phyloP scores from a whole-genome alignment of 2,329 filamentous ascomycete genomes.

The Plenodomus biglobosus region DNA sequence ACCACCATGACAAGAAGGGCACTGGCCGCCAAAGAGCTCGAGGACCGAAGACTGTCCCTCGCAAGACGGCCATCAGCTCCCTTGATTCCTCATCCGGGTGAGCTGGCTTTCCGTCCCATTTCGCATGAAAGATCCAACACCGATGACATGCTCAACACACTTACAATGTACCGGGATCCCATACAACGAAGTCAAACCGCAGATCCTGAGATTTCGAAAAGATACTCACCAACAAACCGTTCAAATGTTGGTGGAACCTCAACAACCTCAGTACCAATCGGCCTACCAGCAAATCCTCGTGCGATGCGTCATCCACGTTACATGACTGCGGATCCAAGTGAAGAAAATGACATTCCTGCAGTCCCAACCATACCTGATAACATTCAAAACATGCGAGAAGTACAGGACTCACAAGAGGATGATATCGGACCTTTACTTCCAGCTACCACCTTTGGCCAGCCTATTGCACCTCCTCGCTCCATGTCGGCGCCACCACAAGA shows the following conservation, averaged over 20 bases:
- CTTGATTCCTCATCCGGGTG: constrained; percentile 72
- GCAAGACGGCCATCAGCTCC: constrained; percentile 78
- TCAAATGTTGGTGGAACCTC: constrained; percentile 44
- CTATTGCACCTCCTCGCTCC: constrained; percentile 44
- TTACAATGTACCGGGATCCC: constrained; percentile 39
- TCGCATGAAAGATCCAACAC: constrained; percentile 41
- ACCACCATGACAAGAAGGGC: constrained; percentile 47
- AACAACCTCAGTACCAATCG: constrained; percentile 62
- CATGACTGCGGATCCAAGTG: constrained; percentile 58
- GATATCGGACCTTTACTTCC: constrained; percentile 52
- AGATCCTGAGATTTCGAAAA: constrained; percentile 56
- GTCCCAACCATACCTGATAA: constrained; percentile 60
- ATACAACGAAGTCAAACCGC: constrained; percentile 65
- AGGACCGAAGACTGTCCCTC: constrained; percentile 77
- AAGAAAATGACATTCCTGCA: constrained; percentile 54
- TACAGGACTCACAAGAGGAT: constrained; percentile 40
- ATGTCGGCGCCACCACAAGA: constrained; percentile 54
- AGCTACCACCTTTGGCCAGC: constrained; percentile 51
- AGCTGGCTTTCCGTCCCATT: constrained; percentile 45
- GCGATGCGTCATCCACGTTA: constrained; percentile 83
- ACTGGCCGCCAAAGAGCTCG: constrained; percentile 72
- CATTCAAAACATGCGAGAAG: constrained; percentile 29
- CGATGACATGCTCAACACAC: constrained; percentile 46
- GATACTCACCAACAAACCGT: constrained; percentile 40
- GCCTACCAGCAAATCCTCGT: constrained; percentile 86